Base-by-base conservation (phyloP, 2,329 filamentous ascomycete genomes). In the Thelonectria rubi region DNA sequence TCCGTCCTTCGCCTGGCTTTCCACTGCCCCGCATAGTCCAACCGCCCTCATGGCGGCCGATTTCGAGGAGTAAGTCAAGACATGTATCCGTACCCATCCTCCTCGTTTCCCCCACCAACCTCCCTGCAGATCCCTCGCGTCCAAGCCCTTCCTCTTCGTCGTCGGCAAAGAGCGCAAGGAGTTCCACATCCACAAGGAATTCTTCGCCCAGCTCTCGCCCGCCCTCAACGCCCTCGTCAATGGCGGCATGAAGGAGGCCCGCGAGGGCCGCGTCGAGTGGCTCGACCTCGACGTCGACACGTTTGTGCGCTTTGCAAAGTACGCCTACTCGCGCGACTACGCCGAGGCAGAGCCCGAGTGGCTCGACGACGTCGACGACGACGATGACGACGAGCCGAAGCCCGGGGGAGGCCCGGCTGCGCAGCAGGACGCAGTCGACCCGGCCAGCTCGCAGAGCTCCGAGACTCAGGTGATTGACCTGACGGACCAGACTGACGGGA, bases 271-370 rank as follows among this genome's bases (percentile, higher is more conserved):
- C 5, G 66, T 70, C 21, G 60, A 70, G 34, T 72, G 70, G 70
- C 53, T 39, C 14, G 70, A 72, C 37, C 52, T 70, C 11, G 64
- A 71, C 14, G 62, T 65, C 18, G 69, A 68, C 34, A 72, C 70
- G n/a, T 72, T 72, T 64, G 61, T 72, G 32, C 70, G 67, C 15
- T 72, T 72, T 46, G 66, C 67, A 51, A 63, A 69, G 55, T 72
- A 57, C 20, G 70, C 64, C 12, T 72, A 72, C 61, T 65, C 67
- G 26, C 58, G 65, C 5, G 64, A 70, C 60, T 72, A 72, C 56
- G 39, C 39, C 14, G 66, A 65, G 32, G 61, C 66, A 10, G 53
- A 69, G 6, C 57, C 65, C 11, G 63, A 68, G 34, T 30, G 14
- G 49, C 2, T n/a, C 61, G 40, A 24, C 47, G 15, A 39, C 20